phyloP scores from a whole-genome alignment of 2,329 filamentous ascomycete genomes.

The Malbranchea cinnamomea region DNA sequence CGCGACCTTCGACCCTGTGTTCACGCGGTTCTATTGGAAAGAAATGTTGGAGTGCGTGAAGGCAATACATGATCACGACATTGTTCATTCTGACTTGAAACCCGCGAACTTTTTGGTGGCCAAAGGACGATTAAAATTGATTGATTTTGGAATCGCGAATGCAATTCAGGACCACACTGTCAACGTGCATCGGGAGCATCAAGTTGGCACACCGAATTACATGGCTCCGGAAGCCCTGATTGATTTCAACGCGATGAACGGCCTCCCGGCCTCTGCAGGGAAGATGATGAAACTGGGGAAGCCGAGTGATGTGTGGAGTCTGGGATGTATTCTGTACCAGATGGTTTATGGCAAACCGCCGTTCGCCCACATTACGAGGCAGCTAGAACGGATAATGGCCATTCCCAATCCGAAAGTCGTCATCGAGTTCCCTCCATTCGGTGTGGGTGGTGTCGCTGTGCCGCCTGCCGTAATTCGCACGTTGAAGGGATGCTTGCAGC shows the following conservation, averaged over 20 bases:
- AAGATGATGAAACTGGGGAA: constrained; percentile 94
- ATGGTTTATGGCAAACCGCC: constrained; percentile 97
- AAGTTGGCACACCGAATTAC: constrained; percentile 94
- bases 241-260: constrained; percentile 58
- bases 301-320: constrained; percentile 86
- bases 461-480: constrained; percentile 42
- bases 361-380: constrained; percentile 81
- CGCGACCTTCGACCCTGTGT: constrained; percentile 68
- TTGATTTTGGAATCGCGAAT: constrained; percentile 97
- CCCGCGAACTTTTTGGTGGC: constrained; percentile 94
- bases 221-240: constrained; percentile 94
- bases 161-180: constrained; percentile 95
- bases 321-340: constrained; percentile 94
- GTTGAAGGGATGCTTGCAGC: constrained; percentile 42
- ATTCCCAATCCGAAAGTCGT: constrained; percentile 35
- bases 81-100: constrained; percentile 94
- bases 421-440: constrained; percentile 32
- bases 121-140: constrained; percentile 79
- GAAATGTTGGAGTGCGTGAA: constrained; percentile 96
- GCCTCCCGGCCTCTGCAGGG: constrained; percentile 30
- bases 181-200: constrained; percentile 90
- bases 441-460: constrained; percentile 35
- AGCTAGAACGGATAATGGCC: constrained; percentile 59
- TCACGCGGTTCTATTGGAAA: constrained; percentile 97
- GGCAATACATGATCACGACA: constrained; percentile 75